phyloP scores from a whole-genome alignment of 352 stramenopile genomes.

The Phytophthora pini region DNA sequence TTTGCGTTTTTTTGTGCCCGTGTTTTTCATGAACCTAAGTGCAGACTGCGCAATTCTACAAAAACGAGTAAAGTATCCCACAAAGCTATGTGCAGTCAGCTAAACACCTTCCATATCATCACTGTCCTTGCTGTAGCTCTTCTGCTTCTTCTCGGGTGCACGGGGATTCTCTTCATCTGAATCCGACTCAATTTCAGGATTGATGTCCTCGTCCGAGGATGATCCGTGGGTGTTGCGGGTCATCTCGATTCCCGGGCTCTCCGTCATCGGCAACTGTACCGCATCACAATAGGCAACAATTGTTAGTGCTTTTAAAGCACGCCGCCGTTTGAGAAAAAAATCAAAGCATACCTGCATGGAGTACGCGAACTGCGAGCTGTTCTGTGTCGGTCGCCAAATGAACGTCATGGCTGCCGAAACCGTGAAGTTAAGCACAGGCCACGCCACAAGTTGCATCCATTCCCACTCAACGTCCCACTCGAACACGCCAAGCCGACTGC shows the following conservation, averaged over 20 bases:
- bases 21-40: constrained; percentile 11
- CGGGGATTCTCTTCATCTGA: constrained; percentile 71
- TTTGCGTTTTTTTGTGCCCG: constrained; percentile 9
- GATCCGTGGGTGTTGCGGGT: constrained; percentile 58
- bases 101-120: constrained; percentile 64
- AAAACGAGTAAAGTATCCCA: constrained; percentile 25
- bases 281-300: constrained; percentile 12
- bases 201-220: constrained; percentile 58
- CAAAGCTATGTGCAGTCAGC: constrained; percentile 11
- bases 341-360: constrained; percentile 73
- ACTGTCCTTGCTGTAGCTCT: constrained; percentile 47
- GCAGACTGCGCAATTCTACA: constrained; percentile 16
- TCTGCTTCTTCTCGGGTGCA: constrained; percentile 46
- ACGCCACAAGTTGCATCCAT: constrained; percentile 93
- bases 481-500: constrained; percentile 83
- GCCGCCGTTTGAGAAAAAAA: not conserved
- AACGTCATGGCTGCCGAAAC: constrained; percentile 90
- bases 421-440: constrained; percentile 92
- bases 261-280: constrained; percentile 72
- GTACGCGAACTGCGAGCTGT: constrained; percentile 87
- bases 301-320: constrained; percentile 10
- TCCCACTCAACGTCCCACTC: constrained; percentile 92
- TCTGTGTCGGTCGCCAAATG: constrained; percentile 90
- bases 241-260: constrained; percentile 70
- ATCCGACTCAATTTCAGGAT: constrained; percentile 63